Evolutionary conservation across 78 protist genomes (phyloP).

Genomic region (Planoprotostelium fungivorum): DNA sequence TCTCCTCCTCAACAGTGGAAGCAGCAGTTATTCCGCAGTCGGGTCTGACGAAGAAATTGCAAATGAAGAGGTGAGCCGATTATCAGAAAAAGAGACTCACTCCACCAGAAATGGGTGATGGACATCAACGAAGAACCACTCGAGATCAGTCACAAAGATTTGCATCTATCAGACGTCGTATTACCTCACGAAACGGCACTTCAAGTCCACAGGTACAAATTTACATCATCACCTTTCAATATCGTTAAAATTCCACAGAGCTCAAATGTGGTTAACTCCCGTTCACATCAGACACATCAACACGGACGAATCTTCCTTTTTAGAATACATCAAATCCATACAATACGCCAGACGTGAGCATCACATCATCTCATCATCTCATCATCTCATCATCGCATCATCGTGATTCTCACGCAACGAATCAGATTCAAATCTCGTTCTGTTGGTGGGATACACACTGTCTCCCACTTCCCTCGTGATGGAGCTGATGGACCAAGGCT

Average conservation of each 20-base stretch:
- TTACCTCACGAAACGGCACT: not conserved
- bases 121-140: not conserved
- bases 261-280: no score
- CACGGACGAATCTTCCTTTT: no score
- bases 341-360: not conserved
- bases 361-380: no score
- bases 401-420: not conserved
- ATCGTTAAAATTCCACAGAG: not conserved
- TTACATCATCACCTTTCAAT: not conserved
- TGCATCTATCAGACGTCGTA: not conserved
- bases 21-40: not conserved
- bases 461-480: not conserved
- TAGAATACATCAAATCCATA: not conserved
- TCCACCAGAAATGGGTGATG: no score
- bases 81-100: no score
- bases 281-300: no score
- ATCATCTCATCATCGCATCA: not conserved
- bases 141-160: not conserved
- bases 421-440: not conserved
- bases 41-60: not conserved
- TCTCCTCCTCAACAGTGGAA: not conserved
- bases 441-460: not conserved
- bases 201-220: not conserved
- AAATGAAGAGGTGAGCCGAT: no score
- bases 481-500: not conserved